phyloP scores from a whole-genome alignment of 352 stramenopile genomes.

The Thalassiosira oceanica region DNA sequence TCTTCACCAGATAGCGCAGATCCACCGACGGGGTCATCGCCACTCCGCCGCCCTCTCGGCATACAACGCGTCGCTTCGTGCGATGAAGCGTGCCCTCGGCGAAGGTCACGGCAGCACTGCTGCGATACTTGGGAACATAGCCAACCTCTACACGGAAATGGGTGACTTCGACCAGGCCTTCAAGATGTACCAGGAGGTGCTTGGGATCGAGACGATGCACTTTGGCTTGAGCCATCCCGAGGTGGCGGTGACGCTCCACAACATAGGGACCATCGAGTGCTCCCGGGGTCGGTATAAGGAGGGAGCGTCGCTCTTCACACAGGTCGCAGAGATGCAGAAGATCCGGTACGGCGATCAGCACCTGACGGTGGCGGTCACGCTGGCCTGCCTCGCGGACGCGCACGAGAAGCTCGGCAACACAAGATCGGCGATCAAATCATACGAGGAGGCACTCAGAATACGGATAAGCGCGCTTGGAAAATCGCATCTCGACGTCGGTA shows the following conservation, averaged over 20 bases:
- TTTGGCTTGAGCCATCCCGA: constrained; percentile 76
- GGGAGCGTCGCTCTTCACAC: constrained; percentile 61
- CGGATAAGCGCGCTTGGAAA: constrained; percentile 43
- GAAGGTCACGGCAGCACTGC: constrained; percentile 68
- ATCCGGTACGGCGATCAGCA: constrained; percentile 67
- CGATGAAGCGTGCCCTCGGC: constrained; percentile 74
- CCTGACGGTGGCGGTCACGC: constrained; percentile 60
- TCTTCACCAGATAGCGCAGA: constrained; percentile 74
- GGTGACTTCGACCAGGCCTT: constrained; percentile 73
- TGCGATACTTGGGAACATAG: constrained; percentile 79
- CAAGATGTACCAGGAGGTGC: constrained; percentile 75
- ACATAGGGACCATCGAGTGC: constrained; percentile 80
- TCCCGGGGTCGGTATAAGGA: constrained; percentile 65
- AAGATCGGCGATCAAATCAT: constrained; percentile 58
- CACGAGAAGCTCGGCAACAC: constrained; percentile 70
- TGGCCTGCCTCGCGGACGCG: constrained; percentile 71
- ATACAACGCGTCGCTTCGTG: constrained; percentile 64
- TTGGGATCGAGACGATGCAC: constrained; percentile 75
- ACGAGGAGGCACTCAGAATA: constrained; percentile 68
- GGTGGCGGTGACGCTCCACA: constrained; percentile 77
- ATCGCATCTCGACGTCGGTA: constrained; percentile 67
- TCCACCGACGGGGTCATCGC: constrained; percentile 56
- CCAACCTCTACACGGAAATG: constrained; percentile 80
- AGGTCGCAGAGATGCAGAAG: constrained; percentile 75
- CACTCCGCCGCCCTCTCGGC: constrained; percentile 60